Conservation (phyloP, 352 stramenopile genomes). For the Phytopythium mirpurense region DNA sequence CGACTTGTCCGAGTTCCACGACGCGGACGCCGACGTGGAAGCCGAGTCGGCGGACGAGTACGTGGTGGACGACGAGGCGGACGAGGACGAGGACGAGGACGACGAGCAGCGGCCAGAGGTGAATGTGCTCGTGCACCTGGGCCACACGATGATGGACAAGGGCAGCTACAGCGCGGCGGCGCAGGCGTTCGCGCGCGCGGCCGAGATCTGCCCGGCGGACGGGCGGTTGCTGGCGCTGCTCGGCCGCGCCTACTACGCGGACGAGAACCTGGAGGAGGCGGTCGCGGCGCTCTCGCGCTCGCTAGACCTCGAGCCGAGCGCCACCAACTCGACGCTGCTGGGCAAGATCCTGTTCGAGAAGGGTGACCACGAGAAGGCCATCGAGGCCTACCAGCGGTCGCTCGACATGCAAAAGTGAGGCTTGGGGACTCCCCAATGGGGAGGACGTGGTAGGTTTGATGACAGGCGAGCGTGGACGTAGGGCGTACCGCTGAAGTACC, state of each 20-base stretch:
- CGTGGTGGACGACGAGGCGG: conserved; percentile 22
- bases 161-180: conserved; percentile 69
- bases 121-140: conserved; percentile 76
- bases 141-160: conserved; percentile 80
- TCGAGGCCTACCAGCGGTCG: conserved; percentile 81
- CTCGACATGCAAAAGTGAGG: conserved; percentile 61
- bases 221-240: conserved; percentile 73
- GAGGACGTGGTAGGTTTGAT: no score
- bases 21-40: conserved; percentile 40
- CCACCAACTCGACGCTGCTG: conserved; percentile 77
- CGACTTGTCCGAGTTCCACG: conserved; percentile 37
- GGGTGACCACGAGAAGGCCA: conserved; percentile 82
- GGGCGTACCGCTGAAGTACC: no score
- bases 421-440: no score
- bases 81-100: conserved; percentile 62
- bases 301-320: conserved; percentile 67
- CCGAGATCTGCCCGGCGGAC: conserved; percentile 75
- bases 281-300: conserved; percentile 57
- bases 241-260: conserved; percentile 76
- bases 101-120: conserved; percentile 61
- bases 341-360: conserved; percentile 88
- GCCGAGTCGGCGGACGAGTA: conserved; percentile 8
- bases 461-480: no score
- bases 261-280: conserved; percentile 79
- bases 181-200: conserved; percentile 76